A percentile compares a stretch with the other conserved stretches of the same genome.
phyloP scores from a whole-genome alignment of 1,139 yeast species.

The Blastobotrys proliferans region DNA sequence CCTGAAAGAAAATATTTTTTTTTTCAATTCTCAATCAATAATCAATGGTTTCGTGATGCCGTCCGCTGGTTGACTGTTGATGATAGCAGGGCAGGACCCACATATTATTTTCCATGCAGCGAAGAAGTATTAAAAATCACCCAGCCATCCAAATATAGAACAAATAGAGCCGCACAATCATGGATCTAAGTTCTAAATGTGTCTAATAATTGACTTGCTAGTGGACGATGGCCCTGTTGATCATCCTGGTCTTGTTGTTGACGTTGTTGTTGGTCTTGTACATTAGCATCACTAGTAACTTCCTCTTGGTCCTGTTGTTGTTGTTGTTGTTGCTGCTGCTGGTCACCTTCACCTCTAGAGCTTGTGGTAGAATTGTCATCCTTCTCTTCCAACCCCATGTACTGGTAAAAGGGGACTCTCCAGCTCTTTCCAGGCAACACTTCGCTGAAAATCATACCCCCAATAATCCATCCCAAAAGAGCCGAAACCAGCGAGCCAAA shows the following conservation, averaged over 20 bases:
- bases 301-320: neutral
- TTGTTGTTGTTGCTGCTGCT: neutral
- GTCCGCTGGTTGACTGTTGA: neutral
- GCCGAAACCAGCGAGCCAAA: conserved; percentile 49
- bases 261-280: conserved; percentile 23
- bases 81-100: too few relatives aligned
- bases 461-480: conserved; percentile 55
- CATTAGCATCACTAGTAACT: too few relatives aligned
- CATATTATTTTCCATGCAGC: neutral
- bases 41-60: neutral
- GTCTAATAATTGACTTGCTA: conserved; percentile 56
- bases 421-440: conserved; percentile 57
- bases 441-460: conserved; percentile 51
- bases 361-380: conserved; percentile 13
- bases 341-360: too few relatives aligned
- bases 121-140: neutral
- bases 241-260: conserved; percentile 36
- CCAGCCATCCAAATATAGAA: neutral
- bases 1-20: neutral
- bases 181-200: conserved; percentile 42
- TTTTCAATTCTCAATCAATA: neutral
- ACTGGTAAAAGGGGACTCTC: conserved; percentile 41
- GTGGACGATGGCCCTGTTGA: conserved; percentile 56
- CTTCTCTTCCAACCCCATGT: conserved; percentile 1
- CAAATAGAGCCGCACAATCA: neutral